These are phyloP conservation scores for Aspergillus baeticus DNA, from an alignment of 495 filamentous ascomycete species.

Conservation along the genomic window DNA sequence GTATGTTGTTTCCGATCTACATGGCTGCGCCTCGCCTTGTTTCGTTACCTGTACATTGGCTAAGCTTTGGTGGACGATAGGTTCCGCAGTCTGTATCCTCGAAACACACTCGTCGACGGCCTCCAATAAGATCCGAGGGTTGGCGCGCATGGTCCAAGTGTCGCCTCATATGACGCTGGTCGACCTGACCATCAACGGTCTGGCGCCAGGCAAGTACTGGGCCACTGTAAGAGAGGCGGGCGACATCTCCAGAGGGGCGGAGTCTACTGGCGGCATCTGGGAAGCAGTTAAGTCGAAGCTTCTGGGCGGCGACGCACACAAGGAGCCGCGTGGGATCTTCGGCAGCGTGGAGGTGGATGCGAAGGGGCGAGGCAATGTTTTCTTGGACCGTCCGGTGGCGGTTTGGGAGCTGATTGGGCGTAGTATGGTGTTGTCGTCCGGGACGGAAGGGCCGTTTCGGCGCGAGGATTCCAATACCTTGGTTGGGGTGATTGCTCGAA, in stretches of 20 bases:
- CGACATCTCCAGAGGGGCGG: constrained; percentile 80
- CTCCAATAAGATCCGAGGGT: constrained; percentile 66
- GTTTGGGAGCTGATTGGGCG: constrained; percentile 96
- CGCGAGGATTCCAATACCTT: constrained; percentile 77
- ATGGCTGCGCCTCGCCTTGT: neutral
- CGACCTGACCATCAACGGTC: constrained; percentile 83
- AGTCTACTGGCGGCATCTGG: constrained; percentile 84
- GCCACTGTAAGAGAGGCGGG: constrained; percentile 84
- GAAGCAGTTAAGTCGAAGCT: constrained; percentile 52
- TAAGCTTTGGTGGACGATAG: constrained; percentile 36
- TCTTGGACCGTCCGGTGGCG: constrained; percentile 76
- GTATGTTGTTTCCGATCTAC: constrained; percentile 47
- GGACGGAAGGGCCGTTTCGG: constrained; percentile 48
- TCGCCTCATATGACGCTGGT: constrained; percentile 72
- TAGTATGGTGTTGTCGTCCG: constrained; percentile 74
- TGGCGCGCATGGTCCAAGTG: constrained; percentile 81
- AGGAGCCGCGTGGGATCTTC: constrained; percentile 63
- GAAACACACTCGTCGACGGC: constrained; percentile 72
- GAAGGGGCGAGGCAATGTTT: constrained; percentile 65
- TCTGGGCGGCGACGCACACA: constrained; percentile 36
- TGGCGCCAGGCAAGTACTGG: constrained; percentile 77
- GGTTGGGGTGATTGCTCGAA: constrained; percentile 89
- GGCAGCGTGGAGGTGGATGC: constrained; percentile 69
- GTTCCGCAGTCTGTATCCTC: constrained; percentile 92
- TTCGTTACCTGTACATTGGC: neutral